A percentile compares a stretch with the other conserved stretches of the same genome.
These are phyloP conservation scores for Thraustotheca clavata DNA, from an alignment of 352 stramenopile species.

Conservation along the genomic window DNA sequence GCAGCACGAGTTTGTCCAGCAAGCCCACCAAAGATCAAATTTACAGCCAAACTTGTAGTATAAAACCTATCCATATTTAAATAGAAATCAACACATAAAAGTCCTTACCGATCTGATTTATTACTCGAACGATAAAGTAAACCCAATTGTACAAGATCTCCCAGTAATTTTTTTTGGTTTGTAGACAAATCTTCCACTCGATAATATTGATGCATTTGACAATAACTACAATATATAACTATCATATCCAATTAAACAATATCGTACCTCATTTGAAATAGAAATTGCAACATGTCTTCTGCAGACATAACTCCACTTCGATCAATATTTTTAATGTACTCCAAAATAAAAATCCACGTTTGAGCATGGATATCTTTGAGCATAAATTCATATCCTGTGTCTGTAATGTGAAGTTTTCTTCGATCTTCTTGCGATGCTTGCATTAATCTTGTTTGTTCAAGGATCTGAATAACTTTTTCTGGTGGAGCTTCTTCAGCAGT, in stretches of 20 bases:
- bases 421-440: conserved; percentile 47
- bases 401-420: conserved; percentile 71
- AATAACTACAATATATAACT: conserved; percentile 35
- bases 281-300: conserved; percentile 83
- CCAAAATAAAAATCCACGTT: conserved; percentile 88
- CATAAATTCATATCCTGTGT: conserved; percentile 89
- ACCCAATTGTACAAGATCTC: conserved; percentile 82
- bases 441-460: conserved; percentile 62
- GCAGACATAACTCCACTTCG: conserved; percentile 57
- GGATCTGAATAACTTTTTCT: conserved; percentile 59
- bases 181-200: conserved; percentile 62
- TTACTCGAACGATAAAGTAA: conserved; percentile 60
- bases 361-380: conserved; percentile 88
- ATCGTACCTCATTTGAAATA: conserved; percentile 76
- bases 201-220: conserved; percentile 80
- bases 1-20: conserved; percentile 45
- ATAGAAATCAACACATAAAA: background rate
- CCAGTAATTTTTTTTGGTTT: conserved; percentile 66
- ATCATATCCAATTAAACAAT: conserved; percentile 18
- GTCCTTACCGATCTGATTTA: conserved; percentile 20
- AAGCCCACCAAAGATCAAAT: conserved; percentile 82
- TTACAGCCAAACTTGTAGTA: conserved; percentile 83
- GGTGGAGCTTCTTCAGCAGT: conserved; percentile 55
- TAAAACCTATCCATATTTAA: conserved; percentile 66
- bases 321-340: conserved; percentile 83